These are phyloP conservation scores for Paraglomus occultum DNA, from an alignment of 192 early-diverging fungal species.

Conservation along the genomic window DNA sequence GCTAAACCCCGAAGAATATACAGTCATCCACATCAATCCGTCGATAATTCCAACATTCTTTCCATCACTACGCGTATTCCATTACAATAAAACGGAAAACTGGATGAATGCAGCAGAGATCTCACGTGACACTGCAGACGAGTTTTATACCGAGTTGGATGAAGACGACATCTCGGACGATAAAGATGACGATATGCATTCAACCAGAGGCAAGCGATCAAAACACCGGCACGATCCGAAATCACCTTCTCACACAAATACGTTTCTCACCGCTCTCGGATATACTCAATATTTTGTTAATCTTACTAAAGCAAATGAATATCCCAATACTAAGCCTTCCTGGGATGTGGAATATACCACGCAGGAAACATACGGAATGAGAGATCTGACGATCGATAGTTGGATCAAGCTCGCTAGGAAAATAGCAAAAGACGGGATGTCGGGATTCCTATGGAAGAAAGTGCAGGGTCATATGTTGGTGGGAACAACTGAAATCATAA, in stretches of 20 bases:
- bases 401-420: constrained; percentile 40
- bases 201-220: background rate
- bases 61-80: constrained; percentile 51
- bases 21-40: constrained; percentile 48
- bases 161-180: background rate
- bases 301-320: constrained; percentile 41
- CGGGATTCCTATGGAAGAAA: too few relatives aligned
- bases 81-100: constrained; percentile 38
- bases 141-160: too few relatives aligned
- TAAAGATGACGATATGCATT: background rate
- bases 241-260: background rate
- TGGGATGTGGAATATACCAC: constrained; percentile 49
- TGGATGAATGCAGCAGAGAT: background rate
- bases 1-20: constrained; percentile 13
- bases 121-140: background rate
- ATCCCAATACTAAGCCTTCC: background rate
- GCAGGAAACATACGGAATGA: constrained; percentile 37
- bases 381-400: constrained; percentile 35
- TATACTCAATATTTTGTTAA: constrained; percentile 47
- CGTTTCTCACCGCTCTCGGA: constrained; percentile 36
- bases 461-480: too few relatives aligned
- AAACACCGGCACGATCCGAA: background rate
- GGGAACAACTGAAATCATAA: too few relatives aligned
- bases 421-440: constrained; percentile 19
- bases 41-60: constrained; percentile 56